Evolutionary conservation across 192 early-diverging fungal species (phyloP).

Genomic region (Coemansia sp.): DNA sequence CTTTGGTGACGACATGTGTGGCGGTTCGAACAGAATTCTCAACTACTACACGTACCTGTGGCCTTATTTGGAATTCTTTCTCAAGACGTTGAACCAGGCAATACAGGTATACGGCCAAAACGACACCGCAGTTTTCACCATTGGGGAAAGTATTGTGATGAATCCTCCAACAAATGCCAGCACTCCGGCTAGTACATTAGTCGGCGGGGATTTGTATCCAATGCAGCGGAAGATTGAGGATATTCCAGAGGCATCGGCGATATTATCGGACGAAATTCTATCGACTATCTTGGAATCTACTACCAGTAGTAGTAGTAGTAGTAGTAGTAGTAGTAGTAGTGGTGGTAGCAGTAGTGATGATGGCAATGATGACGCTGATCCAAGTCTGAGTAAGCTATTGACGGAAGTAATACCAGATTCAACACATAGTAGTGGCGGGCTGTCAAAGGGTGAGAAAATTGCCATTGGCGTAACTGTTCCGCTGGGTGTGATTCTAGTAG

Average conservation of each 20-base stretch:
- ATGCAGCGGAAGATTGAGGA: background rate
- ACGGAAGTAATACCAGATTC: background rate
- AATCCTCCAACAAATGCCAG: background rate
- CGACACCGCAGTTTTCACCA: background rate
- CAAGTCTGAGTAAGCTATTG: background rate
- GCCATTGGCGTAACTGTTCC: constrained; percentile 1
- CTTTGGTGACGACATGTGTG: constrained; percentile 12
- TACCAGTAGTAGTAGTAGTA: background rate
- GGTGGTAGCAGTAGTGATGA: background rate
- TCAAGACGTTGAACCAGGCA: background rate
- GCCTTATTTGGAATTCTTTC: constrained; percentile 11
- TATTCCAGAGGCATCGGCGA: background rate
- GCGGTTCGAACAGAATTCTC: background rate
- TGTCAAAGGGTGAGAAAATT: constrained; percentile 3
- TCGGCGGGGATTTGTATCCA: constrained; percentile 9
- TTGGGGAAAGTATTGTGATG: background rate
- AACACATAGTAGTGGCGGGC: background rate
- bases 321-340: background rate
- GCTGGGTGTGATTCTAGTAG: background rate
- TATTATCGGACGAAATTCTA: no score
- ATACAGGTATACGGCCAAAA: background rate
- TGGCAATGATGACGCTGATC: background rate
- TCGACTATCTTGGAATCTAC: background rate
- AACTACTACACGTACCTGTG: constrained; percentile 27
- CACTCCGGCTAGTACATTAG: background rate